phyloP scores from a whole-genome alignment of 805 yeast species.

The Metschnikowia similis region DNA sequence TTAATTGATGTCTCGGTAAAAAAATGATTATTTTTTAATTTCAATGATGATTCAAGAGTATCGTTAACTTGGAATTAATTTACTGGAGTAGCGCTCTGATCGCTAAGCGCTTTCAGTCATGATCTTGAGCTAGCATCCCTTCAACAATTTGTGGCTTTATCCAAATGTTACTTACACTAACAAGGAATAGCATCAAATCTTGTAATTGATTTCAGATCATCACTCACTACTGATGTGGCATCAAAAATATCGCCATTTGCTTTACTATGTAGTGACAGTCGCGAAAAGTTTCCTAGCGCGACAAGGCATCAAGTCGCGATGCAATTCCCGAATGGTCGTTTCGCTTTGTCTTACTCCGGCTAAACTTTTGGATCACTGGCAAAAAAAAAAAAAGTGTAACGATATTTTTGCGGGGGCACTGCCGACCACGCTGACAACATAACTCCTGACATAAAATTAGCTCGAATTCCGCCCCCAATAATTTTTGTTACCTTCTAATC shows the following conservation, averaged over 20 bases:
- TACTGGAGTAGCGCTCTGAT: neutral
- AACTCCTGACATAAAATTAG: neutral
- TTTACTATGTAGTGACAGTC: neutral
- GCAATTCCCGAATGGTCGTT: neutral
- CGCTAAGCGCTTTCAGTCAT: neutral
- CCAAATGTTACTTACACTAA: too few relatives aligned
- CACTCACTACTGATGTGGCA: neutral
- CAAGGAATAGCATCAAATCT: too few relatives aligned
- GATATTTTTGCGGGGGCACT: slow-evolving; percentile 4
- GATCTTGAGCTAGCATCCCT: neutral
- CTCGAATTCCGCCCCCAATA: neutral
- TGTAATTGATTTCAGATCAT: neutral
- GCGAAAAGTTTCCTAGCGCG: slow-evolving; percentile 4
- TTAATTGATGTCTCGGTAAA: neutral
- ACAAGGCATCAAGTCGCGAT: neutral
- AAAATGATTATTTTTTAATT: neutral
- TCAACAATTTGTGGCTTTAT: neutral
- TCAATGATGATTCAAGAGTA: neutral
- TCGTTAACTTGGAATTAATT: neutral
- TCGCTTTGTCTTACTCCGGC: neutral
- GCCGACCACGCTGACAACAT: neutral
- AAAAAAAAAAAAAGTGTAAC: neutral
- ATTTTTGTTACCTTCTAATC: neutral
- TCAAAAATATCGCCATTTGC: neutral
- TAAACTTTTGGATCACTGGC: neutral